Conservation (phyloP, 257 asterid genomes). For the Lycium ferocissimum region DNA sequence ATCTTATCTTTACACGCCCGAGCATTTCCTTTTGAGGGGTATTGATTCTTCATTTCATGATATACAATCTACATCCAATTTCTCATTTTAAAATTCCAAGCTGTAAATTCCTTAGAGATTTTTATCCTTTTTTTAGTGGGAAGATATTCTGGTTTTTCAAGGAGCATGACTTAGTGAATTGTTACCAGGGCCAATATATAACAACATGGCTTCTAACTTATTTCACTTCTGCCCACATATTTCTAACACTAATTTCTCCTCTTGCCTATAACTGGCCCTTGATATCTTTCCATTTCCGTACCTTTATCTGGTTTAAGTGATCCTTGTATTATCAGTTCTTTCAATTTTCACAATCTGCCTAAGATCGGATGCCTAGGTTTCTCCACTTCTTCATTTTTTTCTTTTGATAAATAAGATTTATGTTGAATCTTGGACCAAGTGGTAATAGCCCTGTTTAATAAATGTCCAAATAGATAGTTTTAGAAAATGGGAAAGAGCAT, state of each 20-base stretch:
- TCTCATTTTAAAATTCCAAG: neutral
- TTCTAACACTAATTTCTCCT: conserved; percentile 3
- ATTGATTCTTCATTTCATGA: conserved; percentile 17
- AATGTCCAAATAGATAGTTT: neutral
- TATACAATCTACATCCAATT: neutral
- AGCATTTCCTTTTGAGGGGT: neutral
- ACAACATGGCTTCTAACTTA: neutral
- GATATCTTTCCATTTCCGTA: neutral
- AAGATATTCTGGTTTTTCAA: neutral
- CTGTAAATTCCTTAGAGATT: neutral
- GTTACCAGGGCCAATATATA: neutral
- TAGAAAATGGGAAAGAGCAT: neutral
- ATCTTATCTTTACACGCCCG: neutral
- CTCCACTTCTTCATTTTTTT: neutral
- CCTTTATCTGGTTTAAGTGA: neutral
- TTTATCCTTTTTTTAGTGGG: neutral
- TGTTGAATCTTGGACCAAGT: neutral
- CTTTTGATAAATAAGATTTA: neutral
- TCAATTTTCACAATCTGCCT: neutral
- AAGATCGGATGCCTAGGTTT: neutral
- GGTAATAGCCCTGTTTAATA: neutral
- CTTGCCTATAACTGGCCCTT: neutral
- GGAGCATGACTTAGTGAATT: conserved; percentile 11
- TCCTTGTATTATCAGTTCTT: neutral
- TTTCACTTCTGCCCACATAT: neutral